A percentile compares a stretch with the other conserved stretches of the same genome.
These are phyloP conservation scores for Saussurea involucrata DNA, from an alignment of 129 eudicot species.

Conservation along the genomic window DNA sequence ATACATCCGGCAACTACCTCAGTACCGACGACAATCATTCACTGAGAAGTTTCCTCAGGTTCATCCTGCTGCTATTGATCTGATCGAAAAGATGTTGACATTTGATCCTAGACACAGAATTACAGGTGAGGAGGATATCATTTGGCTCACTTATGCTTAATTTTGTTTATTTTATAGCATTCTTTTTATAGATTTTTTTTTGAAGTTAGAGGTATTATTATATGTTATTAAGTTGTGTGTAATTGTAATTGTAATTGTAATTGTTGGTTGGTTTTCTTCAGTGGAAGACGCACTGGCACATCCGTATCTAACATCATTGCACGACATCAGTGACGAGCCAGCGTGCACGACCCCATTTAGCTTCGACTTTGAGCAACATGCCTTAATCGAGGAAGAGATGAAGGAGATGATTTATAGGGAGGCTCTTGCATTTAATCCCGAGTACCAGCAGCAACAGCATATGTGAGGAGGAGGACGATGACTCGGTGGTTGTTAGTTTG, in stretches of 20 bases:
- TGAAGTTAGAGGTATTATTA: neutral
- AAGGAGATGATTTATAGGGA: conserved; percentile 83
- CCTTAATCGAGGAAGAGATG: conserved; percentile 76
- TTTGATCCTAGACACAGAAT: conserved; percentile 88
- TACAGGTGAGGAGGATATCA: conserved; percentile 51
- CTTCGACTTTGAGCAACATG: conserved; percentile 85
- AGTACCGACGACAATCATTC: conserved; percentile 64
- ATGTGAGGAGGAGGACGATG: neutral
- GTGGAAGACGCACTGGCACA: conserved; percentile 87
- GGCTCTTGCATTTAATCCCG: conserved; percentile 79
- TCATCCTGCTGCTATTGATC: conserved; percentile 84
- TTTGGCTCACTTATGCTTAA: neutral
- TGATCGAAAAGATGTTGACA: conserved; percentile 84
- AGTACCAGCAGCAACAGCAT: conserved; percentile 44
- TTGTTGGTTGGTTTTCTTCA: conserved; percentile 29
- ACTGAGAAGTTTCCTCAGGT: conserved; percentile 74
- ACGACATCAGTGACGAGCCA: conserved; percentile 84
- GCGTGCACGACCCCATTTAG: conserved; percentile 65
- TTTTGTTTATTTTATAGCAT: neutral
- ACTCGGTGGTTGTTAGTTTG: neutral
- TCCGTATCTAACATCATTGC: conserved; percentile 70
- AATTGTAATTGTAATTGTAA: neutral
- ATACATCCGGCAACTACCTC: conserved; percentile 80
- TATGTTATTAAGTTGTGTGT: neutral
- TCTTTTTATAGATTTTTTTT: neutral